Evolutionary conservation across 225 moss, liverwort and hornwort species (phyloP), one percentile per base, ranked within the genome.

Genomic region (Neckera pumila): DNA sequence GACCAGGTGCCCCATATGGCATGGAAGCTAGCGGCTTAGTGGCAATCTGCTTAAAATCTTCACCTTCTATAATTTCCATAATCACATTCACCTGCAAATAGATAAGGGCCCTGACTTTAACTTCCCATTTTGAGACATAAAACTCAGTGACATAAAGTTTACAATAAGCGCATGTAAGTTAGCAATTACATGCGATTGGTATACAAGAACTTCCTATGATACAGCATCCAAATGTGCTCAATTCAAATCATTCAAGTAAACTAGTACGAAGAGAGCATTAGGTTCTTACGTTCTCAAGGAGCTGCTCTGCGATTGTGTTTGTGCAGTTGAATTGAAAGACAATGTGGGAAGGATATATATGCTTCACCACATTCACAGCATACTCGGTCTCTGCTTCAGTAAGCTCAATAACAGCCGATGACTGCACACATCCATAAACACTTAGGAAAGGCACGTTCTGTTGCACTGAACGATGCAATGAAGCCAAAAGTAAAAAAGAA

Each of bases 241-340:
- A 88, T 47, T 74, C 38, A 66, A n/a, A 85, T 40, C 74, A 43
- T 43, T 61, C 69, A 70, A 69, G 8, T 7, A 14, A 73, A 72
- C 58, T 42, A 59, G 34, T 79, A 40, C 65, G 19, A 84, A 80
- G 40, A 84, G 34, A 17, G 67, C 21, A 72, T 71, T 71, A 66
- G 60, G 28, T 16, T 72, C 91, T 93, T 89, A 98, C 98, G 92
- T 95, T 93, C 90, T 97, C 89, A 51, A 91, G 91, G 61, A 91
- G 91, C 80, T 97, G 95, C 91, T 98, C 95, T 72, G 92, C 93
- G 31, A 98, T 95, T 53, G 97, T 97, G 82, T 95, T 98, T 81
- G 95, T 95, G 80, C 98, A 98, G 90, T 97, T 98, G 87, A 98
- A 96, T 86, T 98, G 97, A 80, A 98, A 96, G 59, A 97, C 95